Evolutionary conservation across 1,284 basidiomycete genomes (phyloP).

Genomic region (Chalciporus sp.): DNA sequence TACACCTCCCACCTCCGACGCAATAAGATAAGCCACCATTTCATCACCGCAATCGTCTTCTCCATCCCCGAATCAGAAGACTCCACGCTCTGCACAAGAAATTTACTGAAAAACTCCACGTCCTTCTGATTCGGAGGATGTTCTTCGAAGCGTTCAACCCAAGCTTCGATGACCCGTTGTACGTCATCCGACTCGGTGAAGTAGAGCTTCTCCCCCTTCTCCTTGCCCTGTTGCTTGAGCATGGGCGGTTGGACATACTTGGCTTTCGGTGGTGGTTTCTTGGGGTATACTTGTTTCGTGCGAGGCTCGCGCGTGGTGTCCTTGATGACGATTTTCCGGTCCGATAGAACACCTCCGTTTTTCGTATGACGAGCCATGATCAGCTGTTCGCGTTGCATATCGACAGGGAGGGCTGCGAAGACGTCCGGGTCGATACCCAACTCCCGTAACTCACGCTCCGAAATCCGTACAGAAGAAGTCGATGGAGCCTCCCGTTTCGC

Average conservation of each 20-base stretch:
- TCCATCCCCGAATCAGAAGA: constrained; percentile 66
- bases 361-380: constrained; percentile 53
- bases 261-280: constrained; percentile 54
- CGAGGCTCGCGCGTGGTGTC: constrained; percentile 36
- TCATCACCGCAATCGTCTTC: constrained; percentile 67
- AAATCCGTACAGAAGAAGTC: constrained; percentile 27
- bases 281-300: constrained; percentile 22
- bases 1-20: constrained; percentile 56
- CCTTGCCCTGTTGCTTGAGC: constrained; percentile 55
- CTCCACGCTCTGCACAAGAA: constrained; percentile 66
- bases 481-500: constrained; percentile 32
- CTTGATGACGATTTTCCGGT: constrained; percentile 51
- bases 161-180: constrained; percentile 65
- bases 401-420: constrained; percentile 62
- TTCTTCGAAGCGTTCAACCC: constrained; percentile 66
- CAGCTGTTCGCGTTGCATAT: constrained; percentile 76
- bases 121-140: constrained; percentile 69
- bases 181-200: constrained; percentile 70
- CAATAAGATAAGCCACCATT: constrained; percentile 77
- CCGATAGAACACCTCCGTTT: constrained; percentile 44
- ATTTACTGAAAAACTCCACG: constrained; percentile 70
- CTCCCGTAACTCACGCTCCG: constrained; percentile 55
- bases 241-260: constrained; percentile 47
- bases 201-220: constrained; percentile 52
- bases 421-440: constrained; percentile 75